Percentiles rank a stretch among this genome's conserved stretches.
Evolutionary conservation across 2,329 filamentous ascomycete genomes (phyloP).

Genomic region (Lomentospora prolificans): DNA sequence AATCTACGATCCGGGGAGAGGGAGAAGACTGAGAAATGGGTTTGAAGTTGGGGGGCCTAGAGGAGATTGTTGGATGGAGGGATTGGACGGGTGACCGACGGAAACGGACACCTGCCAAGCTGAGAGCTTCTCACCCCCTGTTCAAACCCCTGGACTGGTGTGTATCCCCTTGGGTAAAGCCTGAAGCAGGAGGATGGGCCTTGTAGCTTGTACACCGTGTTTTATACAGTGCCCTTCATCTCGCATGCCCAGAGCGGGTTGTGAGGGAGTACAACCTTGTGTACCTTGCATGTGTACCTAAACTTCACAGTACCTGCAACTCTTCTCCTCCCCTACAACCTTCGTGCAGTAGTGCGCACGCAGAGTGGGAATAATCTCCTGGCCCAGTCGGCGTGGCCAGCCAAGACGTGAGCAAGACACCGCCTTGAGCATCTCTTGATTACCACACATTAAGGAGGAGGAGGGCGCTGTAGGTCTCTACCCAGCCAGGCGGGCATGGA

Average conservation of each 20-base stretch:
- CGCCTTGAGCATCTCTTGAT: neutral
- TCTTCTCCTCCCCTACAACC: neutral
- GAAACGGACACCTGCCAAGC: slow-evolving; percentile 8
- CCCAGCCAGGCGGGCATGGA: no score
- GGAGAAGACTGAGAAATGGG: slow-evolving; percentile 14
- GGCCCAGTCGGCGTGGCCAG: no score
- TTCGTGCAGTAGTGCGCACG: no score
- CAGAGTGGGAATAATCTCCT: no score
- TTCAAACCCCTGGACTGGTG: neutral
- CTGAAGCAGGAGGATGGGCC: slow-evolving; percentile 1
- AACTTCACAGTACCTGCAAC: neutral
- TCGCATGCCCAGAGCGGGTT: neutral
- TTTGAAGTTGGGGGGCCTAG: neutral
- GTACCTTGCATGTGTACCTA: neutral
- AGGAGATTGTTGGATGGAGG: slow-evolving; percentile 5
- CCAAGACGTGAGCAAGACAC: neutral
- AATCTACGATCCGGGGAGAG: slow-evolving; percentile 18
- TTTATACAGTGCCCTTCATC: neutral
- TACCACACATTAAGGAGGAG: neutral
- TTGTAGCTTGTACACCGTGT: neutral
- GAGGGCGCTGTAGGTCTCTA: neutral
- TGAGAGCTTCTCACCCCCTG: neutral
- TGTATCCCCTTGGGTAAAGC: neutral
- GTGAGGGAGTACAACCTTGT: neutral
- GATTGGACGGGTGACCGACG: slow-evolving; percentile 5